Evolutionary conservation across 441 rosid species (phyloP).

Genomic region (Geranium incanum): DNA sequence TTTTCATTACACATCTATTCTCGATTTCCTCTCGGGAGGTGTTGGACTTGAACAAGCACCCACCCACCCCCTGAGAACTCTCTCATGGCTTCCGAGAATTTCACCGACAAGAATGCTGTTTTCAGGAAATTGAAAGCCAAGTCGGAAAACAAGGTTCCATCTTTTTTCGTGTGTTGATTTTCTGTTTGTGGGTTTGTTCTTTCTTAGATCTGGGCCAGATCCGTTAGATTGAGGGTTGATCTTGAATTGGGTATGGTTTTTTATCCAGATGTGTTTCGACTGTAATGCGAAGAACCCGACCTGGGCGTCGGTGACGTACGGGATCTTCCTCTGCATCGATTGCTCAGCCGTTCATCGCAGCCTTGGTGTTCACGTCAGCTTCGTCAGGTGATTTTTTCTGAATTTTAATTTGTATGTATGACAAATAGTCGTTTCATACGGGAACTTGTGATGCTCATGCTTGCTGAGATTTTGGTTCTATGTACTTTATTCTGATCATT

Average conservation of each 20-base stretch:
- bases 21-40: no score
- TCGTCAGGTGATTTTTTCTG: constrained; percentile 21
- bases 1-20: no score
- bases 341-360: constrained; percentile 26
- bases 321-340: constrained; percentile 29
- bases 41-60: not conserved
- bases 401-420: no score
- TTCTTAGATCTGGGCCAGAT: constrained; percentile 12
- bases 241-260: not conserved
- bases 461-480: no score
- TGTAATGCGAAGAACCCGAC: constrained; percentile 28
- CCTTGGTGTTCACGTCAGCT: constrained; percentile 27
- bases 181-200: not conserved
- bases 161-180: not conserved
- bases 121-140: constrained; percentile 27
- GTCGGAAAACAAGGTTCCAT: constrained; percentile 24
- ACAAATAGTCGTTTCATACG: no score
- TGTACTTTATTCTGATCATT: no score
- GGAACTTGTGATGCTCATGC: no score
- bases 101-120: constrained; percentile 21
- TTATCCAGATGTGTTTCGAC: constrained; percentile 24
- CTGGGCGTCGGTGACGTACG: constrained; percentile 27
- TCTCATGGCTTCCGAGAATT: constrained; percentile 21
- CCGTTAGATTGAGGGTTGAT: not conserved
- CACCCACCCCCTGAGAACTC: not conserved